phyloP scores from a whole-genome alignment of 2,329 filamentous ascomycete species.

The Aspergillus ibericus region DNA sequence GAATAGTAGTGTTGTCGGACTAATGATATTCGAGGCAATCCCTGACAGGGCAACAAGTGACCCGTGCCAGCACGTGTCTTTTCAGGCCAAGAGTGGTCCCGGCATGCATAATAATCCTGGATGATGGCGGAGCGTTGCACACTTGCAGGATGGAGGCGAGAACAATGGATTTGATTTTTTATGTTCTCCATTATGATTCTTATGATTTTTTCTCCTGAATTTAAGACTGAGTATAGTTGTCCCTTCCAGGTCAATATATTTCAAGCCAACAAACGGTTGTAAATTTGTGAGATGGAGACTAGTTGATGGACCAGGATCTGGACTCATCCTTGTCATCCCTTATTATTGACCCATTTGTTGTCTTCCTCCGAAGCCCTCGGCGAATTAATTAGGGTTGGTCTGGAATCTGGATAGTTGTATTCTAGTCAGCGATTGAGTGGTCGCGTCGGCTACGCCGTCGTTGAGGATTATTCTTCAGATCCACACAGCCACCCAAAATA shows the following conservation, averaged over 20 bases:
- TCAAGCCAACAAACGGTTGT: not conserved
- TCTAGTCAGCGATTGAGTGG: not conserved
- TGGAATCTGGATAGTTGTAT: no score
- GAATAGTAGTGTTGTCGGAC: not conserved
- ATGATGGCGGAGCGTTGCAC: not conserved
- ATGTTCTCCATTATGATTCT: not conserved
- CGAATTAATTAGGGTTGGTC: not conserved
- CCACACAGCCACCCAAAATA: not conserved
- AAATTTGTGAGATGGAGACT: not conserved
- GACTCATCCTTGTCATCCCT: not conserved
- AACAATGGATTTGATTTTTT: not conserved
- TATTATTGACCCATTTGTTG: not conserved
- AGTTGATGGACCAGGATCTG: not conserved
- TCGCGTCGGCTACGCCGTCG: not conserved
- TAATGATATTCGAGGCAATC: not conserved
- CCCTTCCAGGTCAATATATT: not conserved
- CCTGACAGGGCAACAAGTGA: slow-evolving; percentile 14
- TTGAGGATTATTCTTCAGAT: not conserved
- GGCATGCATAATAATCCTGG: slow-evolving; percentile 1
- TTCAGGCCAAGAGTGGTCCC: not conserved
- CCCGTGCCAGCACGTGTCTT: slow-evolving; percentile 15
- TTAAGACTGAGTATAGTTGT: no score
- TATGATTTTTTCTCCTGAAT: no score
- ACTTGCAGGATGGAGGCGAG: not conserved
- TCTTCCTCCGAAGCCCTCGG: not conserved